A percentile compares a stretch with the other conserved stretches of the same genome.
Evolutionary conservation across 2,329 filamentous ascomycete genomes (phyloP).

Genomic region (Aspergillus fijiensis): DNA sequence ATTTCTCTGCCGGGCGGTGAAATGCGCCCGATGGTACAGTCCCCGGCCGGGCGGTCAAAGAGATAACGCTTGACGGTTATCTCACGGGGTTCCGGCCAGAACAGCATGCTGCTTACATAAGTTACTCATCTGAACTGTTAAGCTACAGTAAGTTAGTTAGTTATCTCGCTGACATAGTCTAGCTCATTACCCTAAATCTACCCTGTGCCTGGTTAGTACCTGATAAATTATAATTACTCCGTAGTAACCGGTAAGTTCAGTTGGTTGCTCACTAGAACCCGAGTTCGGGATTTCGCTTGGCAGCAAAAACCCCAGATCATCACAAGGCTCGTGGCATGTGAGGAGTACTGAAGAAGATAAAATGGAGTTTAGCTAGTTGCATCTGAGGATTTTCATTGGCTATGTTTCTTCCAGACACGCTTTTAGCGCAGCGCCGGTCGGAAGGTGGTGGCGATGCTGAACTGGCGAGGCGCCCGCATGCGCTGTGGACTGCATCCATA

Average conservation of each 20-base stretch:
- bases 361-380: too few relatives aligned
- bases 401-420: background rate
- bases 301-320: background rate
- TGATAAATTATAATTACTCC: too few relatives aligned
- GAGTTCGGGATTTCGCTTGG: background rate
- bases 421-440: background rate
- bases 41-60: background rate
- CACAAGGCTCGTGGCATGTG: background rate
- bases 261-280: background rate
- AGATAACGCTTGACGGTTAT: constrained; percentile 3
- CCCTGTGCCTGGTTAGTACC: too few relatives aligned
- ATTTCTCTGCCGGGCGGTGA: constrained; percentile 8
- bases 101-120: background rate
- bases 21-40: background rate
- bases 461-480: background rate
- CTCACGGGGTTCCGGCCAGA: background rate
- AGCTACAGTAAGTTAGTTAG: too few relatives aligned
- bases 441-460: background rate
- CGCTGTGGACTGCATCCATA: background rate
- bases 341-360: background rate
- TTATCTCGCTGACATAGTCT: too few relatives aligned
- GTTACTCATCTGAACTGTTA: too few relatives aligned
- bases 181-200: too few relatives aligned
- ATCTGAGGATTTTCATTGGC: background rate
- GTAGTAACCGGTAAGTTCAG: too few relatives aligned